phyloP scores from a whole-genome alignment of 2,329 filamentous ascomycete genomes.

The Ceratocystis smalleyi region DNA sequence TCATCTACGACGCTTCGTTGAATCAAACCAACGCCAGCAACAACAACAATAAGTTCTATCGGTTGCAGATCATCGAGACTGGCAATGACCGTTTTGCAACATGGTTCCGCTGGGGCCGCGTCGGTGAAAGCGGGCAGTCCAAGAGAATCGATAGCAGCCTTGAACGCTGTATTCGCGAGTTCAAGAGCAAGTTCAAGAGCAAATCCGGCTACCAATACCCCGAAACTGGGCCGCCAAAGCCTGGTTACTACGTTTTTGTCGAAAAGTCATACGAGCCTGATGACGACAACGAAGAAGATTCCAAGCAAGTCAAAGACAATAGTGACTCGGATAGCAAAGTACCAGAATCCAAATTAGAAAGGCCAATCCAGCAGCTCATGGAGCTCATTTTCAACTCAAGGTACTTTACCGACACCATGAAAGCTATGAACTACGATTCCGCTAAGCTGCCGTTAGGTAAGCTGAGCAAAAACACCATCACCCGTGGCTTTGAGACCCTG shows the following conservation, averaged over 20 bases:
- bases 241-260: constrained; percentile 63
- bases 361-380: constrained; percentile 52
- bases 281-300: constrained; percentile 37
- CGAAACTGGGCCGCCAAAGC: constrained; percentile 40
- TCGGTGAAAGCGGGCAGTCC: constrained; percentile 44
- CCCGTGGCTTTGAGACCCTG: constrained; percentile 57
- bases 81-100: constrained; percentile 1
- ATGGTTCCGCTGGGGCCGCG: constrained; percentile 72
- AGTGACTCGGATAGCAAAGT: constrained; percentile 26
- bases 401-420: constrained; percentile 54
- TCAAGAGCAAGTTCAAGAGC: constrained; percentile 46
- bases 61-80: constrained; percentile 41
- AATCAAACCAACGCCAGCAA: constrained; percentile 58
- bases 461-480: constrained; percentile 63
- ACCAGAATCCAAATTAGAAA: constrained; percentile 31
- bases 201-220: constrained; percentile 45
- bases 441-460: constrained; percentile 73
- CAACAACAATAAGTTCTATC: constrained; percentile 78
- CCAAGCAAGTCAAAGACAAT: constrained; percentile 8
- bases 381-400: constrained; percentile 68
- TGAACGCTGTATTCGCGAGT: constrained; percentile 32
- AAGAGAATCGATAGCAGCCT: constrained; percentile 30
- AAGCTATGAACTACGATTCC: constrained; percentile 52
- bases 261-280: constrained; percentile 63
- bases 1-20: constrained; percentile 64